Conservation (phyloP, 2,329 filamentous ascomycete species). For the Alternaria longipes region DNA sequence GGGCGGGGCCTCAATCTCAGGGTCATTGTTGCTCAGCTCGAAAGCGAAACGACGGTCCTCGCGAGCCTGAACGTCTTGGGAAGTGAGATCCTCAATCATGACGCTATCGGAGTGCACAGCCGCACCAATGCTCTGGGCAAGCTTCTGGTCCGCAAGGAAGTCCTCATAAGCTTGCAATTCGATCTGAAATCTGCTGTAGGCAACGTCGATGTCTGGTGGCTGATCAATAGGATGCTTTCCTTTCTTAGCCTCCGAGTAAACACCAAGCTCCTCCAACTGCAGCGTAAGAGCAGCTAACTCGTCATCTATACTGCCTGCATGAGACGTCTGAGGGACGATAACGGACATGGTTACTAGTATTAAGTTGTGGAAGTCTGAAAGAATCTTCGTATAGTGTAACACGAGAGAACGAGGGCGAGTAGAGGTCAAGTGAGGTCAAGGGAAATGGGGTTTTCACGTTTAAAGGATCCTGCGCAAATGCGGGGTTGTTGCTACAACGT, state of each 20-base stretch:
- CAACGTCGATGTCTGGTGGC: constrained; percentile 30
- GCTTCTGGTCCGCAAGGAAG: constrained; percentile 28
- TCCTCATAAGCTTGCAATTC: constrained; percentile 25
- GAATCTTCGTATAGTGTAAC: background rate
- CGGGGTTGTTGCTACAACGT: background rate
- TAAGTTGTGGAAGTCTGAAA: background rate
- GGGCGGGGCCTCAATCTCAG: constrained; percentile 25
- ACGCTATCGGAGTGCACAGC: constrained; percentile 34
- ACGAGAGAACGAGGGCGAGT: background rate
- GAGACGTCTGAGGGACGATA: background rate
- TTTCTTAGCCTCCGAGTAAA: constrained; percentile 17
- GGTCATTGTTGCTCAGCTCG: constrained; percentile 22
- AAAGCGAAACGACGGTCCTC: constrained; percentile 26
- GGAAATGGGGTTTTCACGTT: background rate
- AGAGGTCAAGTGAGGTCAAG: background rate
- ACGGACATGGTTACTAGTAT: background rate
- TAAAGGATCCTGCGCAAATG: background rate
- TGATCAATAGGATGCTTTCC: constrained; percentile 29
- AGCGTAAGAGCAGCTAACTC: constrained; percentile 36
- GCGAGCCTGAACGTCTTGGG: constrained; percentile 22
- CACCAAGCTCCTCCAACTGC: constrained; percentile 36
- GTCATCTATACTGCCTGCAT: constrained; percentile 28
- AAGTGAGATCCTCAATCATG: constrained; percentile 22
- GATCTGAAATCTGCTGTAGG: constrained; percentile 23
- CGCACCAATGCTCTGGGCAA: constrained; percentile 34